Evolutionary conservation across 2,329 filamentous ascomycete species (phyloP).

Genomic region (Fusarium sp.): DNA sequence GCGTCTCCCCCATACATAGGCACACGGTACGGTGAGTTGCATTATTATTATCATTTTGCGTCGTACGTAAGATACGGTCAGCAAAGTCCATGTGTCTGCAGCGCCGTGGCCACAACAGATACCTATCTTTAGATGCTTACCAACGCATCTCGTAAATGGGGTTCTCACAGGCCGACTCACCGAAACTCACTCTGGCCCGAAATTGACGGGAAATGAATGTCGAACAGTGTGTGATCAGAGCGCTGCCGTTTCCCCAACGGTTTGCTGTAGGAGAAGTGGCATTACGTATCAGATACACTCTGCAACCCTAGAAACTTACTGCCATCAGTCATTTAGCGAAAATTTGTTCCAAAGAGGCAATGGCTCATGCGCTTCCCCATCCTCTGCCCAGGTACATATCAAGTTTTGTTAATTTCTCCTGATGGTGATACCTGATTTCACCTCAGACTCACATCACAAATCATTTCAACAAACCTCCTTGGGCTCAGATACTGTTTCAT

Average conservation of each 20-base stretch:
- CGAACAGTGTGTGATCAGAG: conserved; percentile 13
- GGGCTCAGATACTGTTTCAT: conserved; percentile 13
- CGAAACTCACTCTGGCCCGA: conserved; percentile 6
- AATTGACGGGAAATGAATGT: conserved; percentile 16
- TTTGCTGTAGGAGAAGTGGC: conserved; percentile 8
- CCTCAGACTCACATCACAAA: background rate
- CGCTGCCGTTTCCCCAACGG: conserved; percentile 21
- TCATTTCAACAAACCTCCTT: background rate
- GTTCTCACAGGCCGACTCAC: conserved; percentile 21
- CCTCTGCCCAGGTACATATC: background rate
- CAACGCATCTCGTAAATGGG: background rate
- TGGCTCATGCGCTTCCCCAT: conserved; percentile 8
- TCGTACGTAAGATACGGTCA: conserved; percentile 29
- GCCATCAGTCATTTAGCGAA: conserved; percentile 22
- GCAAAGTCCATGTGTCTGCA: conserved; percentile 15
- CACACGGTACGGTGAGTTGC: conserved; percentile 18
- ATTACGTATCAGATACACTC: conserved; percentile 25
- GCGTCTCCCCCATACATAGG: conserved; percentile 15
- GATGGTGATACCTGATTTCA: conserved; percentile 8
- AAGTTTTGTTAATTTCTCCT: conserved; percentile 5
- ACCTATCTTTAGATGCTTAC: conserved; percentile 14
- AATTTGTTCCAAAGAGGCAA: conserved; percentile 15
- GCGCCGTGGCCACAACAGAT: background rate
- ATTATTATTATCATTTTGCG: conserved; percentile 16
- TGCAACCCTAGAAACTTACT: conserved; percentile 5